Base-by-base conservation (phyloP, 805 yeast species). In the Lachancea quebecensis region DNA sequence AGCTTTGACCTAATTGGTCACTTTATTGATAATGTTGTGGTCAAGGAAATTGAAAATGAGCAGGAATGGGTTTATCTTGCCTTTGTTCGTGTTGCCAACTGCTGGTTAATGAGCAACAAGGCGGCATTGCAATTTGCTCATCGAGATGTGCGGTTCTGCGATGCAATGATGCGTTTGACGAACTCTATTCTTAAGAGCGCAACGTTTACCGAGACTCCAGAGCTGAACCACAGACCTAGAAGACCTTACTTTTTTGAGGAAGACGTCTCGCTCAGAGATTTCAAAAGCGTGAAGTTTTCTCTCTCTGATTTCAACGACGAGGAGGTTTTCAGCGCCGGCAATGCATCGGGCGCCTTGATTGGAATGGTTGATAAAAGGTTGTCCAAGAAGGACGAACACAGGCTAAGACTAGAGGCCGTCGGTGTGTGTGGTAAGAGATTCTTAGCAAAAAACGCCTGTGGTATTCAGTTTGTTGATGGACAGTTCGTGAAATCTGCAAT, bases 51-150 rank as follows among this genome's bases (percentile, higher is more conserved):
- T 62, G 54, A 52, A 10, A 42, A 52, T 15, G 44, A 48, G 15
- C 53, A 58, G 11, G 47, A 51, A 1, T 46, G 30, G 15, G 42
- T 57, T 38, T 49, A 50, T 59, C 30, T 60, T 65, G 52, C 77
- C 68, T 41, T 58, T 64, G 39, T 78, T 0, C 68, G 90, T 53
- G 62, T 82, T 9, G 57, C 76, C 36, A 66, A 77, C 18, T 73
- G 75, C 45, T 82, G 86, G 86, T 55, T 81, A 21, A 75, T 72
- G 50, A 73, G 74, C 37, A 70, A 77, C 45, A 72, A 71, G 47
- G 51, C 66, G 33, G 74, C 73, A 39, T 54, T 67, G 16, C 68
- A 59, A 41, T 65, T 56, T 45, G 54, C 68, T 1, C 70, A 55
- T 44, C 56, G 65, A 43, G 49, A 67, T 39, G 50, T 52, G 40